These are phyloP conservation scores for Talaromyces sp. DNA, from an alignment of 2,329 filamentous ascomycete species.

Conservation along the genomic window DNA sequence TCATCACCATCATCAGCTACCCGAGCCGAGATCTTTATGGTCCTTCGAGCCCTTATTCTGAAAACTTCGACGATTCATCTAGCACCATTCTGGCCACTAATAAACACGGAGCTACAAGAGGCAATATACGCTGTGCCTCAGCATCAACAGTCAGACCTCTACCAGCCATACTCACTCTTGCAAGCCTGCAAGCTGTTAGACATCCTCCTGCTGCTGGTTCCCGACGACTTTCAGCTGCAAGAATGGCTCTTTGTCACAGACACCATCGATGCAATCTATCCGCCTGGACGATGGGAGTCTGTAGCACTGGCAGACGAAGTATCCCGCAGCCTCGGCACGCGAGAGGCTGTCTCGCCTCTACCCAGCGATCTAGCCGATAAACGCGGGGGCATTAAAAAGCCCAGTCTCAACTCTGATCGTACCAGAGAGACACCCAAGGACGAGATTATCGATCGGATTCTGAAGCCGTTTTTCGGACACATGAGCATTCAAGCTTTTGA, in stretches of 20 bases:
- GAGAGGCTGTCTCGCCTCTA: conserved; percentile 21
- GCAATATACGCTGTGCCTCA: conserved; percentile 70
- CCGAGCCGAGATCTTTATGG: conserved; percentile 82
- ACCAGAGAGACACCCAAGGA: conserved; percentile 51
- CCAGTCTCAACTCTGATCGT: conserved; percentile 40
- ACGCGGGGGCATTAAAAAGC: conserved; percentile 27
- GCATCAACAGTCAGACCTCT: conserved; percentile 66
- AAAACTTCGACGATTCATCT: conserved; percentile 75
- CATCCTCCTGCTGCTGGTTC: conserved; percentile 74
- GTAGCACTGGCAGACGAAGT: conserved; percentile 79
- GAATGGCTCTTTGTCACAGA: conserved; percentile 98
- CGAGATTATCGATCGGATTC: conserved; percentile 66
- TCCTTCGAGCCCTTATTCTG: conserved; percentile 75
- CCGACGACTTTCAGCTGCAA: conserved; percentile 96
- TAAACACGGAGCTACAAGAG: conserved; percentile 78
- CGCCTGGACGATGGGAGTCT: conserved; percentile 62
- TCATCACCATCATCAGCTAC: conserved; percentile 90
- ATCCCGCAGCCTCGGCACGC: conserved; percentile 64
- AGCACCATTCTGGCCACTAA: conserved; percentile 79
- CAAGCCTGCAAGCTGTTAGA: conserved; percentile 95
- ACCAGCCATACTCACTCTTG: conserved; percentile 69
- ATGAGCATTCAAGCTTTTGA: conserved; percentile 93
- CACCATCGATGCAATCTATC: conserved; percentile 92
- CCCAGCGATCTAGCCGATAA: conserved; percentile 25
- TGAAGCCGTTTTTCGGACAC: conserved; percentile 85